Base-by-base conservation (phyloP, 495 filamentous ascomycete species). In the Cercophora sp. region DNA sequence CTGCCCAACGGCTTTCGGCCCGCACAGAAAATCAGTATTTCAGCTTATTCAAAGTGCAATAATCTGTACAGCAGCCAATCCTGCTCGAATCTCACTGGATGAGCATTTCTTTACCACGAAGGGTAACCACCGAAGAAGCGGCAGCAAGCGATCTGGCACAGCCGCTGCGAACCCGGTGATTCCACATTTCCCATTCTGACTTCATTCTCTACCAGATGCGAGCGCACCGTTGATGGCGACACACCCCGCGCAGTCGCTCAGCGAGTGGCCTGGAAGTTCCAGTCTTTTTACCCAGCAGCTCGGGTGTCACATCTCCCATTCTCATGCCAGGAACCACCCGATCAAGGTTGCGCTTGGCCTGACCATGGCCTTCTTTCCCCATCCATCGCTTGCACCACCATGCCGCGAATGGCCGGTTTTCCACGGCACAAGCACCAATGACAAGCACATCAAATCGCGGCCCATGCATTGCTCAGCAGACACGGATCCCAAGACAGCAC, bases 271-370 rank as follows among this genome's bases (percentile, higher is more conserved):
- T n/a, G n/a, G n/a, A n/a, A 20, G 36, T n/a, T 4, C 36, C 36
- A 8, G 16, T 18, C 22, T 39, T 39, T 19, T 19, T n/a, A 16
- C 34, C 34, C 34, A 39, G 36, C 36, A 39, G 40, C 19, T 25
- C 40, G 40, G 23, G 11, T 43, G 40, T 43, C 40, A 43, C 6
- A 25, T 25, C 40, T 43, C 40, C 25, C 2, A 24, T 43, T 22
- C n/a, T 25, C 40, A 43, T 43, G 40, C 40, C 40, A 43, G 18
- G 40, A 43, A 43, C 16, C 40, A 43, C 40, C 40, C 40, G 40
- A 43, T 43, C 40, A n/a, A 25, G 40, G 13, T n/a, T 8, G 2
- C 22, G 40, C 15, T 43, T 43, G 40, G 40, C 40, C 40, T 43
- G 40, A 43, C 40, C 20, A 43, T 43, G 20, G 40, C 20, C 16